Evolutionary conservation across 2,329 filamentous ascomycete genomes (phyloP).

Genomic region (Fusarium stilboides): DNA sequence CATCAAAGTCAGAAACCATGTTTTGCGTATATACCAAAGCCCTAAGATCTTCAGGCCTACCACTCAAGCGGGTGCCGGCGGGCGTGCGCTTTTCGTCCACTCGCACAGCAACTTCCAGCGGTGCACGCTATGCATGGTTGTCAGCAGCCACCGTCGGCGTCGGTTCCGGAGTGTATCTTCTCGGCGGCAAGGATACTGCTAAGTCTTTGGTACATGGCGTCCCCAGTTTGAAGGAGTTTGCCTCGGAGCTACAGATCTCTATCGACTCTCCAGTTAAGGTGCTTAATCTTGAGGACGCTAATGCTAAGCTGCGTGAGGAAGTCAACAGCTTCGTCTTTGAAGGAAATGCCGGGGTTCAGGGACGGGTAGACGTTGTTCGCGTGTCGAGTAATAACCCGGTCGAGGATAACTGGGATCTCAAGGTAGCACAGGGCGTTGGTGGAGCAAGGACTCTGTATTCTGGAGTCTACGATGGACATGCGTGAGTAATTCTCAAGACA

Average conservation of each 20-base stretch:
- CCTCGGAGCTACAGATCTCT: slow-evolving; percentile 42
- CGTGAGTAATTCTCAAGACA: slow-evolving; percentile 51
- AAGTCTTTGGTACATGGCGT: slow-evolving; percentile 2
- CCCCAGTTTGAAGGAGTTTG: slow-evolving; percentile 22
- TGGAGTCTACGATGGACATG: slow-evolving; percentile 66
- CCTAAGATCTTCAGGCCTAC: background rate
- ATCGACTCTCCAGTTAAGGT: slow-evolving; percentile 50
- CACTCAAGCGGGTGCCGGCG: slow-evolving; percentile 12
- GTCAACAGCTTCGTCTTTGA: slow-evolving; percentile 52
- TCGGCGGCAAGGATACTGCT: slow-evolving; percentile 4
- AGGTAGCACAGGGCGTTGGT: slow-evolving; percentile 51
- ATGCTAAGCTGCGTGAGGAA: slow-evolving; percentile 53
- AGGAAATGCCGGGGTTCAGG: slow-evolving; percentile 42
- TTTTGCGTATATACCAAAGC: slow-evolving; percentile 18
- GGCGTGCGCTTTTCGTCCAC: slow-evolving; percentile 37
- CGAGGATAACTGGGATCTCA: slow-evolving; percentile 56
- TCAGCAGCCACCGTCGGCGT: slow-evolving; percentile 18
- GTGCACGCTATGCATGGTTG: slow-evolving; percentile 18
- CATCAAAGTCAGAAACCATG: slow-evolving; percentile 20
- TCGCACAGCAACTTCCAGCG: slow-evolving; percentile 3
- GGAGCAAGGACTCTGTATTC: slow-evolving; percentile 51
- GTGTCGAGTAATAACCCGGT: slow-evolving; percentile 56
- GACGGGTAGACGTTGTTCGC: slow-evolving; percentile 54
- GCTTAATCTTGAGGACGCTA: slow-evolving; percentile 49
- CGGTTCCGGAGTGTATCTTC: slow-evolving; percentile 30